Base-by-base conservation (phyloP, 805 yeast species). In the Barnettozyma sp. region DNA sequence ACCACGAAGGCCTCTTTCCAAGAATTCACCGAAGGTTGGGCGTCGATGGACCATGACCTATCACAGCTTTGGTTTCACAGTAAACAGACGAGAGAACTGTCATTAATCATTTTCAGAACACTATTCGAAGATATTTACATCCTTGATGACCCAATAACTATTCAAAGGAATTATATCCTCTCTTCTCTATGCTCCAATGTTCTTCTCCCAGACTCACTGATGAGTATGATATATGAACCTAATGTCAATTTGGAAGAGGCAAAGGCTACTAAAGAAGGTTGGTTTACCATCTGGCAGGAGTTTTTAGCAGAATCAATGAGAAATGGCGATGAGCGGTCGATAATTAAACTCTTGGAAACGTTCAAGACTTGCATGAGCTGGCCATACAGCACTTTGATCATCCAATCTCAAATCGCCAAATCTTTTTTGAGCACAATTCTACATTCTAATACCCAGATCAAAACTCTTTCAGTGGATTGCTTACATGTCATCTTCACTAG, bases 111-210 rank as follows among this genome's bases (percentile, higher is more conserved):
- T 6, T 73, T 85, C 45, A 67, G 96, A 51, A 86, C 94, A 4
- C 60, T 92, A 13, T 92, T 90, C 54, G 99, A 92, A 60, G 99
- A 92, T 54, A 76, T 92, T 9, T 92, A 86, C 54, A 65, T 94
- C 34, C 66, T 92, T 32, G 97, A 92, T 46, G 99, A 92, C 54
- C 82, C 96, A 17, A 73, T 86, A 15, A 95, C 95, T 2, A 68
- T 88, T 22, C 81, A 77, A 46, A 70, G 97, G 50, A 74, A 81
- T 38, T 70, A 76, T n/a, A 71, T 82, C 1, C 68, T 90, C 25
- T 80, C 82, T 34, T 86, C 94, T 22, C 70, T 86, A 33, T 81
- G 95, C 54, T 83, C 90, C 6, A 84, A 87, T 58, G 73, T 88
- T 14, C 77, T 86, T 7, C 76, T 94, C 1, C 82, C 95, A 0